phyloP scores from a whole-genome alignment of 345 rosid genomes.

The Boechera stricta region DNA sequence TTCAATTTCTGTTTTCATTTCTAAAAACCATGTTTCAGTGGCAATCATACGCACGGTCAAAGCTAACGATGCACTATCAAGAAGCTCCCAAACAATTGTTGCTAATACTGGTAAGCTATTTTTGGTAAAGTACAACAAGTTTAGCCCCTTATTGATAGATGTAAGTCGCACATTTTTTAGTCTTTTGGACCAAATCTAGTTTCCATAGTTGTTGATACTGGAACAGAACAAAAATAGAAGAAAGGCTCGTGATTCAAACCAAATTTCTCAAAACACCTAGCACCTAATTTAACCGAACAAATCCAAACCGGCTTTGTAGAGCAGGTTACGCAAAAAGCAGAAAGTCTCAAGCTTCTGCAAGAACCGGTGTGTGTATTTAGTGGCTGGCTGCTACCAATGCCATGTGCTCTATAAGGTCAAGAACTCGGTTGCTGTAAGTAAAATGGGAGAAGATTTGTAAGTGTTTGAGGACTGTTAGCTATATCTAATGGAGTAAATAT shows the following conservation, averaged over 20 bases:
- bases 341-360: conserved; percentile 31
- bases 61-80: neutral
- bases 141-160: conserved; percentile 35
- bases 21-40: neutral
- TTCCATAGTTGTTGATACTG: conserved; percentile 30
- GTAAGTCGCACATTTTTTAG: conserved; percentile 14
- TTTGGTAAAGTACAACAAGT: conserved; percentile 19
- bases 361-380: conserved; percentile 24
- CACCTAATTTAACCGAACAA: conserved; percentile 26
- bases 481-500: conserved; percentile 6
- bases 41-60: neutral
- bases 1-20: neutral
- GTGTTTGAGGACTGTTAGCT: neutral
- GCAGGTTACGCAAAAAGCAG: neutral
- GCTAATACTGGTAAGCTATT: conserved; percentile 28
- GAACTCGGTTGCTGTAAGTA: conserved; percentile 85
- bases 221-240: conserved; percentile 27
- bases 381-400: conserved; percentile 74
- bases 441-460: conserved; percentile 17
- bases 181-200: conserved; percentile 16
- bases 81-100: conserved; percentile 10
- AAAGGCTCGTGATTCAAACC: conserved; percentile 27
- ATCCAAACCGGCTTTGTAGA: conserved; percentile 20
- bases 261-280: conserved; percentile 21
- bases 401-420: conserved; percentile 97